Conservation (phyloP, 345 rosid species). For the Camelina neglecta region DNA sequence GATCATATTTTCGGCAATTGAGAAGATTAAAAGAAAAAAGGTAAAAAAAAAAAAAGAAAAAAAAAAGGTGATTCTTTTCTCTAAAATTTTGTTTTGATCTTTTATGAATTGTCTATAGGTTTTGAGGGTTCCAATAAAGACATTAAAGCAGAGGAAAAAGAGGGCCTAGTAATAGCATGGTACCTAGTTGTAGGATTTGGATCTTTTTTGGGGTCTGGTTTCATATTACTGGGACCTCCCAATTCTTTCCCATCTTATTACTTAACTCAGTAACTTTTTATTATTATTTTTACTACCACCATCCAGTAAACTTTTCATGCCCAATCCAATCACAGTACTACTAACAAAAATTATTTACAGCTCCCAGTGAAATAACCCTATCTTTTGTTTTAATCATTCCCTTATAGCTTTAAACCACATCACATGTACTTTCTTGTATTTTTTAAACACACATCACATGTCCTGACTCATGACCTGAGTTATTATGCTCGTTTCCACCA, state of each 20-base stretch:
- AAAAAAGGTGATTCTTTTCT: conserved; percentile 30
- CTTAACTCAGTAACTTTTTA: neutral
- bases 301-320: neutral
- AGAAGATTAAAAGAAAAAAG: neutral
- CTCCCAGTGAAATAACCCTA: neutral
- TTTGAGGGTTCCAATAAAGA: conserved; percentile 49
- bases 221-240: conserved; percentile 39
- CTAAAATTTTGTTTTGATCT: conserved; percentile 30
- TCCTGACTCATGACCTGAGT: conserved; percentile 3
- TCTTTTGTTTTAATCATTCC: neutral
- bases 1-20: neutral
- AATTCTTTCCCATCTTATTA: neutral
- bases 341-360: conserved; percentile 6
- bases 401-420: conserved; percentile 22
- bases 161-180: conserved; percentile 46
- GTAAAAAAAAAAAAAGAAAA: neutral
- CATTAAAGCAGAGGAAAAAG: conserved; percentile 44
- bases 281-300: neutral
- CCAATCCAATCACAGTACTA: neutral
- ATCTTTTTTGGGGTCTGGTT: conserved; percentile 41
- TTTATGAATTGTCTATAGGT: conserved; percentile 41
- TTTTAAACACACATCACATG: conserved; percentile 33
- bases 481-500: conserved; percentile 16
- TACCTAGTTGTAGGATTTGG: conserved; percentile 46
- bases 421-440: conserved; percentile 37